These are phyloP conservation scores for Ceratocystis albifundus DNA, from an alignment of 2,329 filamentous ascomycete species.

Conservation along the genomic window DNA sequence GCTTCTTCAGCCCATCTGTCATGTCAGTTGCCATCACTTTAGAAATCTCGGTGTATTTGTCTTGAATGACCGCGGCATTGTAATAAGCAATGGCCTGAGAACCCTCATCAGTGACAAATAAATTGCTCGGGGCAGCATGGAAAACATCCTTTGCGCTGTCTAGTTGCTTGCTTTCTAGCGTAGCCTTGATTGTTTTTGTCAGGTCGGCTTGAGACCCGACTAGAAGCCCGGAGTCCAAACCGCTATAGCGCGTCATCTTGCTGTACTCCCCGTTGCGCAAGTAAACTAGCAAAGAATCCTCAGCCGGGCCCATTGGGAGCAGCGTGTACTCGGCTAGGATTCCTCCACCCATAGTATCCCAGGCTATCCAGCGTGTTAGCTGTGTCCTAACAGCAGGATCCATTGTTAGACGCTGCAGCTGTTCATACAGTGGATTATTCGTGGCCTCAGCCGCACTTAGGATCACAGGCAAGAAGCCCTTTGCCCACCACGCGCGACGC, in stretches of 20 bases:
- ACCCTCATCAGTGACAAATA: slow-evolving; percentile 53
- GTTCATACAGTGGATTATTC: slow-evolving; percentile 66
- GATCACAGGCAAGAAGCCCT: slow-evolving; percentile 79
- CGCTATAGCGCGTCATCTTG: slow-evolving; percentile 60
- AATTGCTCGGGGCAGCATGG: slow-evolving; percentile 45
- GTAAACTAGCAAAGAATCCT: slow-evolving; percentile 60
- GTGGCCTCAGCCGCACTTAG: slow-evolving; percentile 69
- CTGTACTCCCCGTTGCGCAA: slow-evolving; percentile 67
- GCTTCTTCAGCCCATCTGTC: slow-evolving; percentile 49
- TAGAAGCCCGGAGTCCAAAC: slow-evolving; percentile 59
- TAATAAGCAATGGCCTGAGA: slow-evolving; percentile 69
- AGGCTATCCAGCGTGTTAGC: slow-evolving; percentile 77
- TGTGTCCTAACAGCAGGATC: slow-evolving; percentile 54
- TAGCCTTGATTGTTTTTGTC: slow-evolving; percentile 48
- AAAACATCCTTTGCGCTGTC: slow-evolving; percentile 52
- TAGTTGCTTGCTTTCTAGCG: slow-evolving; percentile 44
- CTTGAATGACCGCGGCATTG: slow-evolving; percentile 47
- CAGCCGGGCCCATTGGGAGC: slow-evolving; percentile 68
- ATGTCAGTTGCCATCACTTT: slow-evolving; percentile 48
- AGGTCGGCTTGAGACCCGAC: slow-evolving; percentile 56
- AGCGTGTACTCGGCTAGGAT: slow-evolving; percentile 68
- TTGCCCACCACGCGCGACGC: slow-evolving; percentile 90
- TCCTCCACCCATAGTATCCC: slow-evolving; percentile 81
- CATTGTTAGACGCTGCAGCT: slow-evolving; percentile 53
- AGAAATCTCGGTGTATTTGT: slow-evolving; percentile 55